Evolutionary conservation across 2,329 filamentous ascomycete species (phyloP).

Genomic region (Ceratocystiopsis minuta): DNA sequence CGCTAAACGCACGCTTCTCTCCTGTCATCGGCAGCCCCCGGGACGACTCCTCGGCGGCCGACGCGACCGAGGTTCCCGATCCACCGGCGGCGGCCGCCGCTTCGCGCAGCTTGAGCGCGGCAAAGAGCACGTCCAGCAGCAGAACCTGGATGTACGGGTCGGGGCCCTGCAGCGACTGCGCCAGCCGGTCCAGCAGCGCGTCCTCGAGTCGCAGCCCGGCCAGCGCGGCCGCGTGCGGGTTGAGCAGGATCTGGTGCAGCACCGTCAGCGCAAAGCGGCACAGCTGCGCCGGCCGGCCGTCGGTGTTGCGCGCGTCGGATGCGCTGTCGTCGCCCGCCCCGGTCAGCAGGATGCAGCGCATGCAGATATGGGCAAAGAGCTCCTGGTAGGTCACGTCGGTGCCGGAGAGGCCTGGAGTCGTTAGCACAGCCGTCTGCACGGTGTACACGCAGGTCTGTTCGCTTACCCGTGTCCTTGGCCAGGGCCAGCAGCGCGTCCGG

Average conservation of each 20-base stretch:
- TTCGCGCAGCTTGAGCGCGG: constrained; percentile 49
- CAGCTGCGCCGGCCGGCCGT: constrained; percentile 41
- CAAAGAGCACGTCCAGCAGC: constrained; percentile 60
- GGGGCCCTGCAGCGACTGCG: constrained; percentile 37
- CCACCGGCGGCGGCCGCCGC: constrained; percentile 7
- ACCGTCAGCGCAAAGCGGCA: constrained; percentile 54
- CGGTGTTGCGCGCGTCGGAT: constrained; percentile 15
- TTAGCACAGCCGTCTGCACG: constrained; percentile 8
- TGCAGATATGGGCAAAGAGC: constrained; percentile 47
- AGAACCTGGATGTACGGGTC: constrained; percentile 60
- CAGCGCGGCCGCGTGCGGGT: constrained; percentile 40
- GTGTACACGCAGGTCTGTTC: neutral
- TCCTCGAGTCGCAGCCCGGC: constrained; percentile 51
- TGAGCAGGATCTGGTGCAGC: constrained; percentile 50
- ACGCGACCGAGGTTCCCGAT: too few relatives aligned
- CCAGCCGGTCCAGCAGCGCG: constrained; percentile 49
- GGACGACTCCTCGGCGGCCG: too few relatives aligned
- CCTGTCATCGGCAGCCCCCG: constrained; percentile 11
- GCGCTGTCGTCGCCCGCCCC: constrained; percentile 8
- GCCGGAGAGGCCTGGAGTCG: constrained; percentile 14
- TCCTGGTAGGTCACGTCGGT: constrained; percentile 43
- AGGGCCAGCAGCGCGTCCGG: constrained; percentile 27
- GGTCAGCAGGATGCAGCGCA: constrained; percentile 37
- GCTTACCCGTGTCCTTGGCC: constrained; percentile 33
- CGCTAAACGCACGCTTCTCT: constrained; percentile 27